Percentiles rank a stretch among this genome's conserved stretches.
These are phyloP conservation scores for Sporormia fimetaria DNA, from an alignment of 495 filamentous ascomycete species.

Conservation along the genomic window DNA sequence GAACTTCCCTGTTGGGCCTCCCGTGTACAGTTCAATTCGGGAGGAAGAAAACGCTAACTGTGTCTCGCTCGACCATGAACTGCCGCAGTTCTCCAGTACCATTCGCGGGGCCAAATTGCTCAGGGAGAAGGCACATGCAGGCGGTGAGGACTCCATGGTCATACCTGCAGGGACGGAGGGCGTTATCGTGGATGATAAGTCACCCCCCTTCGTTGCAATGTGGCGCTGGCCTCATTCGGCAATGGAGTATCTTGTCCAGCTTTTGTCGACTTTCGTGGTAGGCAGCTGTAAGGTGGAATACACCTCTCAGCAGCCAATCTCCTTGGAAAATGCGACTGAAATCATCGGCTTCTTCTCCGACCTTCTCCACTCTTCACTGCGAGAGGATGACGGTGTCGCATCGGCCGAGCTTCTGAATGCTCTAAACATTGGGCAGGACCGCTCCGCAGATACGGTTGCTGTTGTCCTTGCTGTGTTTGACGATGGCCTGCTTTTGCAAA, in stretches of 20 bases:
- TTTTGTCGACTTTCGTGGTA: slow-evolving; percentile 40
- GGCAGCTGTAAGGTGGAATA: slow-evolving; percentile 23
- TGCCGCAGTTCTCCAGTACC: slow-evolving; percentile 40
- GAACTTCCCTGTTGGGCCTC: slow-evolving; percentile 50
- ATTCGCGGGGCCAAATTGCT: slow-evolving; percentile 1
- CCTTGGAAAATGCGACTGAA: slow-evolving; percentile 46
- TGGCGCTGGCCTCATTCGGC: slow-evolving; percentile 68
- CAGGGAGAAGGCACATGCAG: background rate
- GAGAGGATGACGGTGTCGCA: slow-evolving; percentile 2
- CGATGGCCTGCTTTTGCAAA: slow-evolving; percentile 52
- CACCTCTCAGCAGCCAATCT: slow-evolving; percentile 18
- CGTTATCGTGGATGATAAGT: slow-evolving; percentile 37
- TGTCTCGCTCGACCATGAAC: slow-evolving; percentile 42
- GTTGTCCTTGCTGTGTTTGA: slow-evolving; percentile 81
- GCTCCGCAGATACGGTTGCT: slow-evolving; percentile 64
- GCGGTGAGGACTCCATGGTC: slow-evolving; percentile 8
- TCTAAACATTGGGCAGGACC: slow-evolving; percentile 57
- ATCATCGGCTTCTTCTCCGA: slow-evolving; percentile 52
- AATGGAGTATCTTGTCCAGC: slow-evolving; percentile 62
- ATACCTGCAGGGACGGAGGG: slow-evolving; percentile 17
- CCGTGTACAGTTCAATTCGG: slow-evolving; percentile 57
- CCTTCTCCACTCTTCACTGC: slow-evolving; percentile 37
- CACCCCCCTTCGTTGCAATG: slow-evolving; percentile 50
- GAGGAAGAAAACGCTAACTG: slow-evolving; percentile 76
- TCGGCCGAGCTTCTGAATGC: slow-evolving; percentile 27